Evolutionary conservation across 1,284 basidiomycete genomes (phyloP).

Genomic region (Trametes sp.): DNA sequence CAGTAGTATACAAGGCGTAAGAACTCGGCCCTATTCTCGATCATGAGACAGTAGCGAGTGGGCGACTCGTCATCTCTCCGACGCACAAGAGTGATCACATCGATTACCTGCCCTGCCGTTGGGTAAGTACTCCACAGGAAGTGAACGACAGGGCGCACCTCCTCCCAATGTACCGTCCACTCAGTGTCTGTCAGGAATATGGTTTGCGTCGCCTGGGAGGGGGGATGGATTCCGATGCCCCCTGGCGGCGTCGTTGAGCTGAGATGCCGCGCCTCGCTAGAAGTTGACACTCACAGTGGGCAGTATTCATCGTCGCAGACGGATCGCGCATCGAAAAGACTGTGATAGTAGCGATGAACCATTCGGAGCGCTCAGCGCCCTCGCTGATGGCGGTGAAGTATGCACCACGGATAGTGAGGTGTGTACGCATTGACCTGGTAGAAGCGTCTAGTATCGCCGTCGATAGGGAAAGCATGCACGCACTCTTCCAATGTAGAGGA

Average conservation of each 20-base stretch:
- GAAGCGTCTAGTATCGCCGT: neutral
- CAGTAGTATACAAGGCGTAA: neutral
- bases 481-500: neutral
- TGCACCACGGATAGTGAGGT: neutral
- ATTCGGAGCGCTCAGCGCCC: neutral
- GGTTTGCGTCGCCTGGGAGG: neutral
- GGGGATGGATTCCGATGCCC: neutral
- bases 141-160: neutral
- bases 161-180: neutral
- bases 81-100: neutral
- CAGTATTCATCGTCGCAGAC: neutral
- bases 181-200: neutral
- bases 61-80: neutral
- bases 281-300: neutral
- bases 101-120: neutral
- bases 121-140: no score
- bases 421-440: neutral
- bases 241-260: neutral
- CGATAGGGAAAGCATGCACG: neutral
- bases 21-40: neutral
- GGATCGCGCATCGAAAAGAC: neutral
- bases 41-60: neutral
- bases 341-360: neutral
- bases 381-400: neutral
- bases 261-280: no score